Evolutionary conservation across 2,329 filamentous ascomycete genomes (phyloP).

Genomic region (Graphilbum ipis-grandicollis): DNA sequence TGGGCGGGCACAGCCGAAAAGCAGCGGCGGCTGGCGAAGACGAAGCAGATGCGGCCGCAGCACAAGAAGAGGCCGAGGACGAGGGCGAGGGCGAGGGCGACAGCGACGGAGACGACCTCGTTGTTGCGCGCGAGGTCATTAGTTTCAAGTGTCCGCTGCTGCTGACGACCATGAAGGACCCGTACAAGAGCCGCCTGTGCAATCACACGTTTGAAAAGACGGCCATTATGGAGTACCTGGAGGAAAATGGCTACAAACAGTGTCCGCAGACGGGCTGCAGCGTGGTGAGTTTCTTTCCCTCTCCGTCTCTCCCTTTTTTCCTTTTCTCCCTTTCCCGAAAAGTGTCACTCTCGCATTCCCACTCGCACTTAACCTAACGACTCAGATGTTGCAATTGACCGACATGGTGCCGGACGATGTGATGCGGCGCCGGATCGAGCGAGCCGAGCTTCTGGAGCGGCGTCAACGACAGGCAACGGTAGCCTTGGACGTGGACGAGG

Average conservation of each 20-base stretch:
- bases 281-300: constrained; percentile 22
- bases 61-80: constrained; percentile 40
- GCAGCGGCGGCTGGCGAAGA: constrained; percentile 6
- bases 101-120: constrained; percentile 37
- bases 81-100: constrained; percentile 26
- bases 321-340: constrained; percentile 33
- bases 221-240: constrained; percentile 39
- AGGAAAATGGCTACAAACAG: constrained; percentile 15
- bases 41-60: constrained; percentile 14
- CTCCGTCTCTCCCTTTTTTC: not conserved
- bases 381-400: constrained; percentile 5
- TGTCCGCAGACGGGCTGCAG: constrained; percentile 52
- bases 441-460: constrained; percentile 26
- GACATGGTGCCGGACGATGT: constrained; percentile 41
- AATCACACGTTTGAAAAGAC: constrained; percentile 55
- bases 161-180: constrained; percentile 44
- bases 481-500: constrained; percentile 10
- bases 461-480: constrained; percentile 23
- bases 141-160: constrained; percentile 56
- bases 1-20: constrained; percentile 5
- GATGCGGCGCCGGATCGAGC: constrained; percentile 39
- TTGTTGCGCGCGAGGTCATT: constrained; percentile 43
- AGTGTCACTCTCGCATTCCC: constrained; percentile 4
- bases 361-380: not conserved
- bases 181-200: constrained; percentile 49